These are phyloP conservation scores for Rhizopus sp. DNA, from an alignment of 371 early-diverging fungal genomes.

Conservation along the genomic window DNA sequence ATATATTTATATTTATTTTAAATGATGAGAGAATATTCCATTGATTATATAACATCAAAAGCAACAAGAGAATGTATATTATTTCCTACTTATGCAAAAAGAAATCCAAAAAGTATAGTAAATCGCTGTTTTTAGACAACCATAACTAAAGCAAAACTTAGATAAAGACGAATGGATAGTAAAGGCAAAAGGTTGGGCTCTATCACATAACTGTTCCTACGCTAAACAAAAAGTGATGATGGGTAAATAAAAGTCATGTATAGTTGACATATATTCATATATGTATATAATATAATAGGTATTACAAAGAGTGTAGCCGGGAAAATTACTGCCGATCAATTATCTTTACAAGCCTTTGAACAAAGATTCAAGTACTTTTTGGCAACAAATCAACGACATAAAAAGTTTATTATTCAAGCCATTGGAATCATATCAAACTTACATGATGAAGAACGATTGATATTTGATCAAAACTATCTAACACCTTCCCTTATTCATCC, in stretches of 20 bases:
- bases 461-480: not conserved
- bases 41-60: not conserved
- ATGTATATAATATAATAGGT: constrained; percentile 17
- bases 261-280: constrained; percentile 1
- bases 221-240: constrained; percentile 36
- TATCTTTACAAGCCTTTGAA: constrained; percentile 33
- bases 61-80: constrained; percentile 20
- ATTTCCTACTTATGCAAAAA: constrained; percentile 30
- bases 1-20: too few species aligned
- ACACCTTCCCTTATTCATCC: not conserved
- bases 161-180: constrained; percentile 39
- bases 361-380: constrained; percentile 48
- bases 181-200: constrained; percentile 42
- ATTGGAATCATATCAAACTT: constrained; percentile 19
- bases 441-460: not conserved
- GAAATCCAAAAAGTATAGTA: constrained; percentile 19
- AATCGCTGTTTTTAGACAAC: not conserved
- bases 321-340: constrained; percentile 29
- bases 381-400: constrained; percentile 39
- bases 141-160: not conserved
- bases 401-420: constrained; percentile 35
- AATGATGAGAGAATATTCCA: not conserved
- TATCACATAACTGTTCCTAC: constrained; percentile 18
- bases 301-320: constrained; percentile 41
- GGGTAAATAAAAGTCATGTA: constrained; percentile 24